Evolutionary conservation across 176 grass and related monocot genomes (phyloP).

Genomic region (Bonia amplexicaulis): DNA sequence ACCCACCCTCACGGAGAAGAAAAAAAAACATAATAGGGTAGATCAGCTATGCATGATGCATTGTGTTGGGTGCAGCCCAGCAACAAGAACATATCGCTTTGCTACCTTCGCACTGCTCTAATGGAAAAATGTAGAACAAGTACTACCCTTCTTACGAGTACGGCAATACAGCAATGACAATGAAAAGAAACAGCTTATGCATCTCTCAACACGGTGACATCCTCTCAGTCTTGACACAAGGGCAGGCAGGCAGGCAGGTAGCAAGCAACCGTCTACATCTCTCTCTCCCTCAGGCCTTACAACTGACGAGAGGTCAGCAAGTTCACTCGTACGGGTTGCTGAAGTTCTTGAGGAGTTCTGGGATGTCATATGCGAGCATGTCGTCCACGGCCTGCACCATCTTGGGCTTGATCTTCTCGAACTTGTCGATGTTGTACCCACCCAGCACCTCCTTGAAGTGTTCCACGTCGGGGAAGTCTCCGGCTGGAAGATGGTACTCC

Average conservation of each 20-base stretch:
- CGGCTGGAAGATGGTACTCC: constrained; percentile 69
- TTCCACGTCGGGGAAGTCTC: constrained; percentile 85
- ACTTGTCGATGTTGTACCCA: constrained; percentile 88
- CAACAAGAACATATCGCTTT: not conserved
- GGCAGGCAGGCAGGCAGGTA: not conserved
- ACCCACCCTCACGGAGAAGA: too few species aligned
- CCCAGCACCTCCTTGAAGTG: constrained; percentile 79
- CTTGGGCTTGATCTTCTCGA: constrained; percentile 93
- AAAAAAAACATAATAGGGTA: too few species aligned
- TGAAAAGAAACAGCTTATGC: not conserved
- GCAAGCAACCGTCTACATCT: not conserved
- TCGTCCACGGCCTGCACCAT: constrained; percentile 86
- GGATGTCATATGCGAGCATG: constrained; percentile 86
- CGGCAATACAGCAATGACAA: not conserved
- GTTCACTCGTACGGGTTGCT: constrained; percentile 69
- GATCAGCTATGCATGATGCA: not conserved
- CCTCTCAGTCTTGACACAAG: not conserved
- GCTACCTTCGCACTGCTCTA: not conserved
- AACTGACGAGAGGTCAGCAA: constrained; percentile 29
- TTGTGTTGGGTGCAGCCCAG: not conserved
- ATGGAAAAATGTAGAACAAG: not conserved
- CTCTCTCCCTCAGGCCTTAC: not conserved
- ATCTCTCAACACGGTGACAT: not conserved
- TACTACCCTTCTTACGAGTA: too few species aligned
- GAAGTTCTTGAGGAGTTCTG: constrained; percentile 75